Base-by-base conservation (phyloP, 257 asterid species). In the Paulownia fortunei region DNA sequence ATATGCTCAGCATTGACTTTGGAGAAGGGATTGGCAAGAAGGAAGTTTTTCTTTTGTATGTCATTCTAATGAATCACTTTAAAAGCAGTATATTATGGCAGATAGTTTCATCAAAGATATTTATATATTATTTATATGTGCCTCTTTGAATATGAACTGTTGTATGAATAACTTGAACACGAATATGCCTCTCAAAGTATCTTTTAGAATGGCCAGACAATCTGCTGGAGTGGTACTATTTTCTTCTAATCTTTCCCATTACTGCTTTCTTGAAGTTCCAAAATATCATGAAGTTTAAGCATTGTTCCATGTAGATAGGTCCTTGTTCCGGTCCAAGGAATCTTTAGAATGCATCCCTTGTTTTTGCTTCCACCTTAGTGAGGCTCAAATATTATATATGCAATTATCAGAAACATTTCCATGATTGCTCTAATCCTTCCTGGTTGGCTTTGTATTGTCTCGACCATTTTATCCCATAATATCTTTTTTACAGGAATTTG, bases 1-100 rank as follows among this genome's bases (percentile, higher is more conserved):
- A 89, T 62, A 85, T 81, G 91, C 86, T 83, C 74, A 87, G 41
- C 82, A 82, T 85, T 64, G 86, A 85, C 86, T 88, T 88, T 66
- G 91, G 93, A 58, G 51, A 49, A 15, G 93, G 91, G 68, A 73
- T 88, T 5, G 91, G 91, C 60, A 86, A 83, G 76, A 77, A 73
- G 76, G 93, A 88, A 36, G 91, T 85, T 80, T 88, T 79, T 76
- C 58, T 67, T 19, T 6, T 67, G 73, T 67, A 67, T 0, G 52
- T 39, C 46, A 11, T 16, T 37, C 18, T 37, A 11, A 9, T 41
- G 6, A 41, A 34, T 37, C 52, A 0, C 30, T n/a, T 19, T 39
- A 32, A 32, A 15, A 61, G 23, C 69, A 32, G 8, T 15, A 5
- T 15, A 12, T 7, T 4, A 26, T 13, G 6, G 39, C 11, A 60